Evolutionary conservation across 768 basidiomycete species (phyloP).

Genomic region (Rubroboletus pulcherrimus): DNA sequence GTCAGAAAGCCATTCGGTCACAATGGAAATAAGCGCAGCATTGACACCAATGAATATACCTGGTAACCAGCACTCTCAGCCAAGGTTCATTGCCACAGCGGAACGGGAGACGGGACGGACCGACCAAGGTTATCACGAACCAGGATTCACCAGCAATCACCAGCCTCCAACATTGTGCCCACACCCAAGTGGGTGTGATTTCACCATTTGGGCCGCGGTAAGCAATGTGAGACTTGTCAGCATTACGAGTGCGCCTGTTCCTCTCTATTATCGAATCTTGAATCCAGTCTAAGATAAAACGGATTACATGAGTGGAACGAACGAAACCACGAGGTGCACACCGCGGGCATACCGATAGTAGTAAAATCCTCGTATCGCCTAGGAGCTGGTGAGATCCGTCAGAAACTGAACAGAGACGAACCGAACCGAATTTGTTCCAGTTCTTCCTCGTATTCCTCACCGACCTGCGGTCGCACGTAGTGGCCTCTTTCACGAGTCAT

Average conservation of each 20-base stretch:
- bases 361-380: conserved; percentile 95
- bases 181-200: conserved; percentile 54
- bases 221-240: conserved; percentile 37
- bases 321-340: conserved; percentile 6
- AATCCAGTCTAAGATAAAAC: conserved; percentile 75
- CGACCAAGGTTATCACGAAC: conserved; percentile 88
- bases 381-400: conserved; percentile 15
- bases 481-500: conserved; percentile 24
- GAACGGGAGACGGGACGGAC: conserved; percentile 53
- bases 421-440: conserved; percentile 62
- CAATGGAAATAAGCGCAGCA: conserved; percentile 91
- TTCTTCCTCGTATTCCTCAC: conserved; percentile 57
- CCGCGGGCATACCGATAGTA: conserved; percentile 69
- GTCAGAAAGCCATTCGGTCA: conserved; percentile 96
- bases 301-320: conserved; percentile 12
- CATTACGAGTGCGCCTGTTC: conserved; percentile 65
- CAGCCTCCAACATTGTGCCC: conserved; percentile 56
- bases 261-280: conserved; percentile 91
- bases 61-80: conserved; percentile 31
- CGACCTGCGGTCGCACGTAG: conserved; percentile 22
- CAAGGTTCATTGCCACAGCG: not conserved
- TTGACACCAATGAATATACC: conserved; percentile 90
- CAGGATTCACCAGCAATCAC: conserved; percentile 80
- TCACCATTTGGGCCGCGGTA: conserved; percentile 49
- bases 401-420: not conserved